phyloP scores from a whole-genome alignment of 1,139 yeast species.

The Pichia sp. region DNA sequence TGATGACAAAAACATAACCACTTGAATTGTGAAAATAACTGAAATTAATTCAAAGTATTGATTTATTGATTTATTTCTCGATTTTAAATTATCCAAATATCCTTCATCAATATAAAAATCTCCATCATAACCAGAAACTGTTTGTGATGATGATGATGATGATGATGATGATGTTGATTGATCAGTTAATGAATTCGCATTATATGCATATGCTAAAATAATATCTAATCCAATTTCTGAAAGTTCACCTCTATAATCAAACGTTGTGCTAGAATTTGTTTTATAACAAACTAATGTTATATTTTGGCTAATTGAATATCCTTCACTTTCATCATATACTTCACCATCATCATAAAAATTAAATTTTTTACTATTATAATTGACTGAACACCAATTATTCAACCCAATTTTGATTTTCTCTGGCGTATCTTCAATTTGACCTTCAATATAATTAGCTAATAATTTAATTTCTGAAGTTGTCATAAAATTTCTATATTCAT shows the following conservation, averaged over 20 bases:
- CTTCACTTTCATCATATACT: conserved; percentile 3
- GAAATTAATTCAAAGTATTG: conserved; percentile 23
- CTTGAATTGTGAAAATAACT: conserved; percentile 28
- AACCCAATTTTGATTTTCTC: conserved; percentile 41
- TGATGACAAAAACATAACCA: conserved; percentile 30
- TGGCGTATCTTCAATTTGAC: conserved; percentile 45
- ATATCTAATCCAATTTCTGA: conserved; percentile 36
- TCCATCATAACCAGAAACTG: background rate
- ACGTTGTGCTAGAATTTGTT: conserved; percentile 24
- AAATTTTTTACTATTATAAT: conserved; percentile 23
- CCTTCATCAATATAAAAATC: conserved; percentile 20
- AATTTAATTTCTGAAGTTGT: conserved; percentile 48
- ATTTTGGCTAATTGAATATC: background rate
- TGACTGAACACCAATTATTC: conserved; percentile 44
- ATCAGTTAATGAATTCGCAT: conserved; percentile 20
- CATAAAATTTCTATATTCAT: conserved; percentile 23
- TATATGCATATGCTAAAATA: conserved; percentile 44
- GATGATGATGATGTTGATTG: background rate
- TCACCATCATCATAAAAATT: conserved; percentile 3
- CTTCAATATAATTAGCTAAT: conserved; percentile 41
- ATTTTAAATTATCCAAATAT: conserved; percentile 20
- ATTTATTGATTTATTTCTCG: conserved; percentile 16
- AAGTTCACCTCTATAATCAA: conserved; percentile 43
- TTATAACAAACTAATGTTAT: conserved; percentile 5
- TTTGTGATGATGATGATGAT: background rate